Evolutionary conservation across 306 rosid species (phyloP), one percentile per base, ranked within the genome.

Genomic region (Pyrus bretschneideri): DNA sequence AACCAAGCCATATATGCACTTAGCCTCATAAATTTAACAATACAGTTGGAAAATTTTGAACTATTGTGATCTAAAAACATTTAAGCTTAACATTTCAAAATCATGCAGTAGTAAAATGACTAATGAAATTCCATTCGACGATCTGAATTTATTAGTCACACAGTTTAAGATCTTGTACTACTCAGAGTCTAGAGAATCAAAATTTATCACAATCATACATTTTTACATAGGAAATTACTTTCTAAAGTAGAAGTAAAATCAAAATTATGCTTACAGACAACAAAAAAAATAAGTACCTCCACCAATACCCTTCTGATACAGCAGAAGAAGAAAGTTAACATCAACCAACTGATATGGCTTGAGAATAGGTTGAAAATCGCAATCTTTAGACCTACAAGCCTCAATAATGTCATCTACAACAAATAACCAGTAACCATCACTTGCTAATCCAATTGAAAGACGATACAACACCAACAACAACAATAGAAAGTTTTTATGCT

Each of bases 321-420:
- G 75, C 74, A 95, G 85, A 65, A 95, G 96, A 86, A 95, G 88
- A 85, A 95, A 90, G 78, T 92, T 95, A 73, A 95, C 97, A 66
- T 97, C 97, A 82, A 95, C 98, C 78, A 95, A 83, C 76, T 95
- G 97, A 75, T 95, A 92, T 35, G 91, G 93, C 88, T 95, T 95
- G 49, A 95, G 93, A 72, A 90, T 78, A 72, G 97, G 98, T 82
- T 87, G 91, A 82, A 95, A 90, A 87, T 90, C 92, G 25, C 93
- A 92, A 81, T 90, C 91, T 72, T 89, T 89, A 1, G 91, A 83
- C 76, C 79, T 85, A 46, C 98, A 95, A 19, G 95, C 98, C 70
- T 76, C 92, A 72, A 88, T 86, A 72, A 95, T 72, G 81, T 95
- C 98, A 80, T 90, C 97, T 95, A 73, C 18, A 77, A 55, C 68